Percentiles rank a stretch among this genome's conserved stretches.
phyloP scores from a whole-genome alignment of 495 filamentous ascomycete species.

The Penicillium canescens region DNA sequence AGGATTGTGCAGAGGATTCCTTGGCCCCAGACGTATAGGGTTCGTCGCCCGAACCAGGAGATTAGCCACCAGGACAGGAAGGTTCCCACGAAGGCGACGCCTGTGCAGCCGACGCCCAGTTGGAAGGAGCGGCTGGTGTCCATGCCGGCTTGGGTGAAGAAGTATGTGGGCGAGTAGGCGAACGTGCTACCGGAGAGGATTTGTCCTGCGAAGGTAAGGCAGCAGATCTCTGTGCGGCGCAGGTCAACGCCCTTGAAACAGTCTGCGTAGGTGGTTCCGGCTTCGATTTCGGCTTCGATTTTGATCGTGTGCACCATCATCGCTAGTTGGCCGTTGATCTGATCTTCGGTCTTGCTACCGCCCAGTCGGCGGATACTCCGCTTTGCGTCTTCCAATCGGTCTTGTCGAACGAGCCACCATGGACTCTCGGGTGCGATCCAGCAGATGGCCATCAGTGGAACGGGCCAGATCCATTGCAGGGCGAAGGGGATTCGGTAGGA shows the following conservation, averaged over 20 bases:
- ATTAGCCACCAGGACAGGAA: constrained; percentile 54
- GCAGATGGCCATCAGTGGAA: constrained; percentile 55
- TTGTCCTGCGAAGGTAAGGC: constrained; percentile 71
- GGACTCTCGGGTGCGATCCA: constrained; percentile 63
- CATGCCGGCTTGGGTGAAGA: constrained; percentile 70
- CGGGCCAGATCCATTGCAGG: constrained; percentile 67
- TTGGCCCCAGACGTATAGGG: constrained; percentile 67
- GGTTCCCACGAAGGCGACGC: constrained; percentile 60
- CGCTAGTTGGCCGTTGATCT: constrained; percentile 46
- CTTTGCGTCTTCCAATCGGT: constrained; percentile 47
- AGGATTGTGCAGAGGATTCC: constrained; percentile 56
- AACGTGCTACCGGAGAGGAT: constrained; percentile 71
- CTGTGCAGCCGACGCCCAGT: constrained; percentile 49
- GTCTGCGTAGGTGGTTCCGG: constrained; percentile 60
- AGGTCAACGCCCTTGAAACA: constrained; percentile 71
- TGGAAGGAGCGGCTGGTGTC: constrained; percentile 52
- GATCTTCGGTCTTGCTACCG: constrained; percentile 48
- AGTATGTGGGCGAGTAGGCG: constrained; percentile 70
- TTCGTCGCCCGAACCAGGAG: constrained; percentile 57
- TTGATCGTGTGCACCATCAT: constrained; percentile 64
- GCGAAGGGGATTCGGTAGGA: constrained; percentile 60
- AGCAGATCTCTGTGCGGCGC: constrained; percentile 71
- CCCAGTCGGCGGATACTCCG: constrained; percentile 40
- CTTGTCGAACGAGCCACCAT: constrained; percentile 64
- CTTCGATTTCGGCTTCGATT: constrained; percentile 57